Evolutionary conservation across 2,329 filamentous ascomycete species (phyloP), one percentile per base, ranked within the genome.

Genomic region (Teratosphaeria epicoccoides): DNA sequence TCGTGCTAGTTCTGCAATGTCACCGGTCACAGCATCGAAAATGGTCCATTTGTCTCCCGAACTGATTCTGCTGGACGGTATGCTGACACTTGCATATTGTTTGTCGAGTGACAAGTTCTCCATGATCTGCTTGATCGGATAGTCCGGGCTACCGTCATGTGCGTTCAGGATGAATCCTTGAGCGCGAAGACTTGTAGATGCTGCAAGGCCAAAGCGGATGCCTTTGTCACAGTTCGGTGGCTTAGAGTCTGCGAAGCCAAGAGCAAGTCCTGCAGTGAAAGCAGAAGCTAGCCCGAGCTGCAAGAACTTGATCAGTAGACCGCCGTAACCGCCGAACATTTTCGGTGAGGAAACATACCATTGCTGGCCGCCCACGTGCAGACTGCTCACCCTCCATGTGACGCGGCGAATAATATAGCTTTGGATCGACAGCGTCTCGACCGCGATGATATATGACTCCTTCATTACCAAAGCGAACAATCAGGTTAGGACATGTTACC

Each of bases 31-130:
- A 3, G 52, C 52, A 22, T 66, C 61, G 45, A 66, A 66, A 25
- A 67, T 63, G n/a, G 57, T 61, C 63, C 64, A 67, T 47, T 57
- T 60, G 12, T 66, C 63, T n/a, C 63, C 64, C 14, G 62, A 62
- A 49, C 62, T 65, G 51, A 67, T 67, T 17, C 58, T 54, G 11
- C 55, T 55, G 2, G 63, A 66, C 4, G 64, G 64, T 24, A 67
- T 61, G 54, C 55, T 65, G 14, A 61, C 63, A 2, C 54, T 54
- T 2, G 62, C 57, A 45, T 63, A 55, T 23, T 52, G 51, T 52
- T 59, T 61, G 43, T 63, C 59, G 1, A 55, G 49, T 4, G 48
- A 50, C 6, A 65, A 55, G 3, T 55, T 49, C 12, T 59, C 52
- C 54, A 66, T 59, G 20, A 62, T 55, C 22, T 58, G 50, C 17